A percentile compares a stretch with the other conserved stretches of the same genome.
These are phyloP conservation scores for Bolboschoenus planiculmis DNA, from an alignment of 176 grass and related monocot genomes.

Conservation along the genomic window DNA sequence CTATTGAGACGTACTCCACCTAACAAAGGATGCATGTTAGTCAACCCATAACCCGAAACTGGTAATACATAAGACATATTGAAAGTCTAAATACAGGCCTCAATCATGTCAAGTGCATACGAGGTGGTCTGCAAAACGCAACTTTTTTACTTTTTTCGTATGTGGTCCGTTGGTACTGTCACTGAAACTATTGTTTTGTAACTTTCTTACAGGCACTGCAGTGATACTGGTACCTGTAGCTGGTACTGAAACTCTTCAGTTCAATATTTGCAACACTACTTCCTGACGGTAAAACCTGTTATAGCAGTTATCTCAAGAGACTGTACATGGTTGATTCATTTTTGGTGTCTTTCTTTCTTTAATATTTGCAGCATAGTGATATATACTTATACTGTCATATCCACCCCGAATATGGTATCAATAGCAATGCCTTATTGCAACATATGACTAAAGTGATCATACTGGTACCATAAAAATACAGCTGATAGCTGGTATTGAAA, in stretches of 20 bases:
- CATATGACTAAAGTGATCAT: neutral
- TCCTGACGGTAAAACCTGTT: neutral
- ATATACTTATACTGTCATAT: neutral
- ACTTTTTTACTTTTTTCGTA: neutral
- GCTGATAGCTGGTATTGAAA: neutral
- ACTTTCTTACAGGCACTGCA: neutral
- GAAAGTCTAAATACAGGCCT: neutral
- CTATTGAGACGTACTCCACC: slow-evolving; percentile 76
- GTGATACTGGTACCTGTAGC: neutral
- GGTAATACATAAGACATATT: neutral
- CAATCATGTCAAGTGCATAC: neutral
- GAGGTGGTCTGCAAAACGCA: neutral
- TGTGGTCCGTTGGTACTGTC: neutral
- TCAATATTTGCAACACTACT: neutral
- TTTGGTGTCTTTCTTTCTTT: neutral
- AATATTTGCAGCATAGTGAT: neutral
- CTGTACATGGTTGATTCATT: neutral
- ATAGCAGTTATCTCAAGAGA: neutral
- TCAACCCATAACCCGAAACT: neutral
- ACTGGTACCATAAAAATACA: neutral
- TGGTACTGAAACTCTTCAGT: neutral
- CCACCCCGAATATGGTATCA: neutral
- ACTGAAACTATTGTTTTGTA: neutral
- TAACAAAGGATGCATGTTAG: neutral
- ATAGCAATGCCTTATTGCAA: neutral